Evolutionary conservation across 208 protist species (phyloP), one percentile per base, ranked within the genome.

Genomic region (Acanthamoeba lenticulata): DNA sequence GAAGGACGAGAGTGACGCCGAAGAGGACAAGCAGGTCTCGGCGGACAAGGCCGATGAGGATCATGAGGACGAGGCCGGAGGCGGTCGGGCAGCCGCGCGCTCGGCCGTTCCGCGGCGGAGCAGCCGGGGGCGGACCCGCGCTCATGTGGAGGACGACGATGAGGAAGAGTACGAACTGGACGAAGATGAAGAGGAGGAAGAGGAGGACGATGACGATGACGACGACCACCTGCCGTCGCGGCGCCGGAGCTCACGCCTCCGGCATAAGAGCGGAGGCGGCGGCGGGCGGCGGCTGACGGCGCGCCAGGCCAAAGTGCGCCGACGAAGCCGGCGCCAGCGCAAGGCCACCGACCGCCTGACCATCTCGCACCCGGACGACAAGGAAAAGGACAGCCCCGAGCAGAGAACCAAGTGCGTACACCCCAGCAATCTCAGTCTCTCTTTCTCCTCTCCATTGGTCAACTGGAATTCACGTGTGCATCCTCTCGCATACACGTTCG

Each of bases 201-300:
- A 94, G 1, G 69, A 94, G 74, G 90, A 94, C 52, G 85, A 91
- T 4, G 57, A 91, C 27, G 85, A 91, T 21, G 85, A 72, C 24
- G 85, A 91, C 24, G 81, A 90, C 32, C 21, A 62, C 19, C 24
- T 27, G 24, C 24, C 17, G 36, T 13, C 17, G 11, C 89, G 90
- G 44, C 32, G 72, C 13, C 21, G 49, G 5, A 83, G 47, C 83
- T 32, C 34, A 21, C 32, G 47, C 19, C n/a, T 42, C 19, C 36
- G 45, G 79, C 34, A 15, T 36, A 79, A 47, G 47, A 94, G 90
- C 90, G 72, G 90, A 32, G n/a, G 86, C 90, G 72, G 90, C 7
- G n/a, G 86, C 19, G 40, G 86, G 11, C 38, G 86, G 34, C 55
- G 38, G 17, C 13, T 7, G 11, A 21, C 36, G 21, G 27, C 44